Conservation (phyloP, 1,139 yeast genomes). For the Protomyces inouyei region DNA sequence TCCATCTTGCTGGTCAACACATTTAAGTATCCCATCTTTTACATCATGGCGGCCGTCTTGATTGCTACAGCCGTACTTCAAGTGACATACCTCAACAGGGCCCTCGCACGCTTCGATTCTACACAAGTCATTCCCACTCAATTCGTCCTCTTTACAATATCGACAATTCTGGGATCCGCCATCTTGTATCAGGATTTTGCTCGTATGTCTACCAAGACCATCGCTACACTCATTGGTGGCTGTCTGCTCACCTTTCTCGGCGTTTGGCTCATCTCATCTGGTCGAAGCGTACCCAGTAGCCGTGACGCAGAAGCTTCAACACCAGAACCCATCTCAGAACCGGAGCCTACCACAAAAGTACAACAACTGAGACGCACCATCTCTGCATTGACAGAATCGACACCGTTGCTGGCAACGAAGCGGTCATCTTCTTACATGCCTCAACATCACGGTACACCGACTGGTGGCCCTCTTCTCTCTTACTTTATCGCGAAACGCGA, state of each 20-base stretch:
- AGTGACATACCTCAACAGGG: conserved; percentile 41
- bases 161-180: conserved; percentile 45
- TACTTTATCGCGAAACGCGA: conserved; percentile 20
- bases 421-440: background rate
- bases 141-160: conserved; percentile 45
- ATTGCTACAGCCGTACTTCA: conserved; percentile 43
- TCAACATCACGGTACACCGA: background rate
- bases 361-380: conserved; percentile 6
- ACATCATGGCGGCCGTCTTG: conserved; percentile 38
- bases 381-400: conserved; percentile 9
- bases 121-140: conserved; percentile 47
- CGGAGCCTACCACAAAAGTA: background rate
- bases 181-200: conserved; percentile 44
- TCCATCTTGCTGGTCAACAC: conserved; percentile 38
- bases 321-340: background rate
- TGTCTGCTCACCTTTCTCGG: conserved; percentile 43
- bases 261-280: conserved; percentile 42
- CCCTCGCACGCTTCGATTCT: conserved; percentile 43
- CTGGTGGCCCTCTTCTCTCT: conserved; percentile 12
- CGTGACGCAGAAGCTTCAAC: background rate
- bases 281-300: conserved; percentile 2
- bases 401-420: conserved; percentile 11
- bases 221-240: conserved; percentile 39
- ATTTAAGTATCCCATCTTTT: conserved; percentile 38
- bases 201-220: conserved; percentile 34